These are phyloP conservation scores for Kwoniella sp. DNA, from an alignment of 768 basidiomycete genomes.

Conservation along the genomic window DNA sequence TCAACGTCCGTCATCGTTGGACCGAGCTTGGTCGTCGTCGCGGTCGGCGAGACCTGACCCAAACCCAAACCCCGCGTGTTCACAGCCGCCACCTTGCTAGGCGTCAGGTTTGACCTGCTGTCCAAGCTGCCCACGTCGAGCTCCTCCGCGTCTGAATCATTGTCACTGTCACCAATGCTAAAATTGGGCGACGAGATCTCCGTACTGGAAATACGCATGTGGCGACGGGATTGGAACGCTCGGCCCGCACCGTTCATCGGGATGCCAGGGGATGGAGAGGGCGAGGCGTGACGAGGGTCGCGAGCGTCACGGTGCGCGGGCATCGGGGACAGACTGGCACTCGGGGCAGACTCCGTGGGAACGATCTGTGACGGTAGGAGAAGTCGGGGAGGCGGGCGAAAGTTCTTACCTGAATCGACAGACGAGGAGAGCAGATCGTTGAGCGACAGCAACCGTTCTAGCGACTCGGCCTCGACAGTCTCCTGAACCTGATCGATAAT, in stretches of 20 bases:
- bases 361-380: conserved; percentile 41
- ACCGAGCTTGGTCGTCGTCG: too few relatives aligned
- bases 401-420: conserved; percentile 55
- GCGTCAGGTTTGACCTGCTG: neutral
- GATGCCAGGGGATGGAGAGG: neutral
- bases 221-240: conserved; percentile 19
- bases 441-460: conserved; percentile 66
- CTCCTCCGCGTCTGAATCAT: conserved; percentile 51
- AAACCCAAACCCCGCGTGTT: conserved; percentile 1
- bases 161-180: conserved; percentile 53
- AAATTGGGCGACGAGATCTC: conserved; percentile 66
- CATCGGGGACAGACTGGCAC: conserved; percentile 1
- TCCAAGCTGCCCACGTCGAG: conserved; percentile 22
- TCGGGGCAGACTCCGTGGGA: neutral
- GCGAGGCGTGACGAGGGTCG: conserved; percentile 5
- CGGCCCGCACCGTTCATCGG: too few relatives aligned
- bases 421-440: conserved; percentile 67
- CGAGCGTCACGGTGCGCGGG: neutral
- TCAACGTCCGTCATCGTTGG: too few relatives aligned
- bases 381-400: conserved; percentile 35
- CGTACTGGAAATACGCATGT: conserved; percentile 62
- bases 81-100: neutral
- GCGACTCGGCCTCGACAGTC: conserved; percentile 38
- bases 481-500: conserved; percentile 55
- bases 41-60: too few relatives aligned